Conservation (phyloP, 2,329 filamentous ascomycete species). For the Alternaria sp. region DNA sequence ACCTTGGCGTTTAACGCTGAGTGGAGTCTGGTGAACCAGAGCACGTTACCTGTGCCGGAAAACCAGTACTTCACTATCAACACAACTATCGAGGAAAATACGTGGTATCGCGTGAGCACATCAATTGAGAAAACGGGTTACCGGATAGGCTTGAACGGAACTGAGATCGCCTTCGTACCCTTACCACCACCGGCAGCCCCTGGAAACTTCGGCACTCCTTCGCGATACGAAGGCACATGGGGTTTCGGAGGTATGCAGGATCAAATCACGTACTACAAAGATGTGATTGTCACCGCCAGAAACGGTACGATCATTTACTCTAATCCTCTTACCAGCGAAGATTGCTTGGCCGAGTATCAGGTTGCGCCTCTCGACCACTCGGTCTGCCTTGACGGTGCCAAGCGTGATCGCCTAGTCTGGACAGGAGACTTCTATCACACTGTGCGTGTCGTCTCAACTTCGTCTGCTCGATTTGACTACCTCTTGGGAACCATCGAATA, state of each 20-base stretch:
- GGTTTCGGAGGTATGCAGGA: constrained; percentile 56
- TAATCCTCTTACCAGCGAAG: constrained; percentile 8
- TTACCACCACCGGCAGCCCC: too few relatives aligned
- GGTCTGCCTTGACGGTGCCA: constrained; percentile 54
- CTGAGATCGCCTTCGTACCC: too few relatives aligned
- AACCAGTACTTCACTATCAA: too few relatives aligned
- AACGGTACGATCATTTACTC: constrained; percentile 1
- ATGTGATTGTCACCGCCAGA: constrained; percentile 37
- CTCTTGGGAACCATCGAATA: constrained; percentile 43
- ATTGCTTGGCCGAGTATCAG: constrained; percentile 51
- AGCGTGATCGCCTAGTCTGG: constrained; percentile 55
- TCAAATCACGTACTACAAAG: constrained; percentile 45
- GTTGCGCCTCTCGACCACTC: constrained; percentile 45
- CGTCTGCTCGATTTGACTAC: constrained; percentile 49
- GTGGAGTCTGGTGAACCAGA: too few relatives aligned
- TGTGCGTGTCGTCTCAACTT: constrained; percentile 45
- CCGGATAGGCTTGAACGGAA: too few relatives aligned
- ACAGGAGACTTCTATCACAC: constrained; percentile 56
- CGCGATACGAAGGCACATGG: constrained; percentile 36
- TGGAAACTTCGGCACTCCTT: constrained; percentile 24
- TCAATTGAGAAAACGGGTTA: too few relatives aligned
- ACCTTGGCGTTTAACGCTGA: too few relatives aligned
- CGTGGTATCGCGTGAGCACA: too few relatives aligned
- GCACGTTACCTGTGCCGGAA: too few relatives aligned
- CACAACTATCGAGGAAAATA: too few relatives aligned